These are phyloP conservation scores for Salix viminalis DNA, from an alignment of 345 rosid species.

Conservation along the genomic window DNA sequence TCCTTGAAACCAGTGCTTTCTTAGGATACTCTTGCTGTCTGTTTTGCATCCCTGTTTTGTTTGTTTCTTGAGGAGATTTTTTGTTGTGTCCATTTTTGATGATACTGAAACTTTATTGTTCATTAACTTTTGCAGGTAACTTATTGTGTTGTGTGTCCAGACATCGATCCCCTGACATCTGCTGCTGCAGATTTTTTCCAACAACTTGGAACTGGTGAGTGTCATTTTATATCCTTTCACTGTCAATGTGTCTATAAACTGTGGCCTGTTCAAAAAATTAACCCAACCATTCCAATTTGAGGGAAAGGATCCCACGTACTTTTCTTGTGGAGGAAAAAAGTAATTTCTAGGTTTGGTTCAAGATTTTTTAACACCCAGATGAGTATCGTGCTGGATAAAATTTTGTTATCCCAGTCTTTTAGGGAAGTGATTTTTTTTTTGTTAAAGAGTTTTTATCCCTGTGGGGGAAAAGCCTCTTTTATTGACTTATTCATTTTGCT, in stretches of 20 bases:
- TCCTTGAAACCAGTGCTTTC: not conserved
- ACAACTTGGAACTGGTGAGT: slow-evolving; percentile 94
- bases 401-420: not conserved
- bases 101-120: slow-evolving; percentile 16
- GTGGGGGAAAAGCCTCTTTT: not conserved
- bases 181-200: slow-evolving; percentile 94
- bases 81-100: not conserved
- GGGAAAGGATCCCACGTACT: not conserved
- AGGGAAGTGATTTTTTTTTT: not conserved
- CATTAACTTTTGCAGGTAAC: slow-evolving; percentile 54
- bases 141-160: slow-evolving; percentile 86
- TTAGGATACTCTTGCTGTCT: not conserved
- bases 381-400: not conserved
- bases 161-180: slow-evolving; percentile 87
- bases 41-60: slow-evolving; percentile 2
- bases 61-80: slow-evolving; percentile 1
- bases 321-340: not conserved
- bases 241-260: not conserved
- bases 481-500: not conserved
- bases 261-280: not conserved
- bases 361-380: not conserved
- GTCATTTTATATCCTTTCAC: not conserved
- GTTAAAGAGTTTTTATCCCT: not conserved
- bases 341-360: not conserved
- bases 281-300: not conserved